Conservation (phyloP, 192 early-diverging fungal genomes). For the Dissophora ornata region DNA sequence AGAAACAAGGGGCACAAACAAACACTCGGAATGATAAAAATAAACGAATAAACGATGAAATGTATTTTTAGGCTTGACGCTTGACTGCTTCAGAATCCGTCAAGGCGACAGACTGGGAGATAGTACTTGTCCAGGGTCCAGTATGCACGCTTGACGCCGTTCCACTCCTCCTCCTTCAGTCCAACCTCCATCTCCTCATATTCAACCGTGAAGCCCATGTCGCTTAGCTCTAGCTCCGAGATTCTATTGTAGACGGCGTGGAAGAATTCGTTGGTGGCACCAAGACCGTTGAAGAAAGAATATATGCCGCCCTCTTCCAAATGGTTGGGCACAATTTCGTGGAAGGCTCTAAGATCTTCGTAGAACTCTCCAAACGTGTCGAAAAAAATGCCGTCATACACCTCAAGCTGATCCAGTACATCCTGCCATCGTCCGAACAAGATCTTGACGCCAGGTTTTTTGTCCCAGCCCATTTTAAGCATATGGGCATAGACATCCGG, state of each 20-base stretch:
- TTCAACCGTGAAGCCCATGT: slow-evolving; percentile 81
- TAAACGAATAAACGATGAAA: background rate
- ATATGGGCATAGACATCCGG: slow-evolving; percentile 95
- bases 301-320: slow-evolving; percentile 83
- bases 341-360: slow-evolving; percentile 82
- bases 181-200: slow-evolving; percentile 81
- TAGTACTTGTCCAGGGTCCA: slow-evolving; percentile 79
- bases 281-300: slow-evolving; percentile 95
- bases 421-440: slow-evolving; percentile 95
- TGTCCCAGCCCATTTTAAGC: slow-evolving; percentile 86
- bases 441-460: slow-evolving; percentile 83
- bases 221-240: slow-evolving; percentile 82
- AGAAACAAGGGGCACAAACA: no score
- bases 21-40: background rate
- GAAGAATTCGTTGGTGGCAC: slow-evolving; percentile 94
- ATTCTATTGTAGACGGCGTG: slow-evolving; percentile 95
- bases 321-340: slow-evolving; percentile 78
- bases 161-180: slow-evolving; percentile 87
- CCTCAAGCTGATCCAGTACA: slow-evolving; percentile 74
- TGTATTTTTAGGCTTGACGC: background rate
- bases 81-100: slow-evolving; percentile 28
- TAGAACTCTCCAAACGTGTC: slow-evolving; percentile 96
- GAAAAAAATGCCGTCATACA: slow-evolving; percentile 96
- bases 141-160: slow-evolving; percentile 84
- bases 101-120: slow-evolving; percentile 77